These are phyloP conservation scores for Phaseolus coccineus DNA, from an alignment of 331 rosid genomes.

Conservation along the genomic window DNA sequence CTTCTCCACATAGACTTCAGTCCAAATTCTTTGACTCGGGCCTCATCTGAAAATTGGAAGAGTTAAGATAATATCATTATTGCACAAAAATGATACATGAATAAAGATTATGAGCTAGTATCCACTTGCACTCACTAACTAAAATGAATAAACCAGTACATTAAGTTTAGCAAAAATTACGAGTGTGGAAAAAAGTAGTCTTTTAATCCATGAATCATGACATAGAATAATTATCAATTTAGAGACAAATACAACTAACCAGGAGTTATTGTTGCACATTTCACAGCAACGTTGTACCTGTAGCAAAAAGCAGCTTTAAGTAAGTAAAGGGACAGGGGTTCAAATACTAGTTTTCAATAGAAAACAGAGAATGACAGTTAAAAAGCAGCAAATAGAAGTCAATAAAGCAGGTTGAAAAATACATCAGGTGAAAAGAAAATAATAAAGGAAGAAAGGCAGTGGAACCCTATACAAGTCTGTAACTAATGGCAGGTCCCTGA, in stretches of 20 bases:
- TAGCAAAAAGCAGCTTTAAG: slow-evolving; percentile 38
- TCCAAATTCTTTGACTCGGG: slow-evolving; percentile 94
- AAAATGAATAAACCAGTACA: slow-evolving; percentile 13
- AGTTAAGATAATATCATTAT: background rate
- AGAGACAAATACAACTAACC: slow-evolving; percentile 61
- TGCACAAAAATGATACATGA: background rate
- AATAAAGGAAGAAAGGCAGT: slow-evolving; percentile 5
- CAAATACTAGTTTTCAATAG: background rate
- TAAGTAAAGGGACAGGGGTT: slow-evolving; percentile 9
- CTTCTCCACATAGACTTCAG: slow-evolving; percentile 99
- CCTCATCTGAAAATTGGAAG: slow-evolving; percentile 73
- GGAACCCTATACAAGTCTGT: slow-evolving; percentile 3
- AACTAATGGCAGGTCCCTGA: slow-evolving; percentile 18
- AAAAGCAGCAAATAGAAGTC: slow-evolving; percentile 24
- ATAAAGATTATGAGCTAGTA: slow-evolving; percentile 24
- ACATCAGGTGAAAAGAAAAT: background rate
- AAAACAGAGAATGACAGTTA: background rate
- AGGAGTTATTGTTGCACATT: slow-evolving; percentile 97
- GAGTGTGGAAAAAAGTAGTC: background rate
- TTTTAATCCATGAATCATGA: slow-evolving; percentile 5
- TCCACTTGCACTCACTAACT: slow-evolving; percentile 23
- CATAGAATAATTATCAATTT: slow-evolving; percentile 2
- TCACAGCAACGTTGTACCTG: slow-evolving; percentile 96
- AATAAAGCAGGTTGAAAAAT: slow-evolving; percentile 8
- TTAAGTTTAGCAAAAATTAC: background rate